phyloP scores from a whole-genome alignment of 2,329 filamentous ascomycete species.

The Didymellaceae sp. region DNA sequence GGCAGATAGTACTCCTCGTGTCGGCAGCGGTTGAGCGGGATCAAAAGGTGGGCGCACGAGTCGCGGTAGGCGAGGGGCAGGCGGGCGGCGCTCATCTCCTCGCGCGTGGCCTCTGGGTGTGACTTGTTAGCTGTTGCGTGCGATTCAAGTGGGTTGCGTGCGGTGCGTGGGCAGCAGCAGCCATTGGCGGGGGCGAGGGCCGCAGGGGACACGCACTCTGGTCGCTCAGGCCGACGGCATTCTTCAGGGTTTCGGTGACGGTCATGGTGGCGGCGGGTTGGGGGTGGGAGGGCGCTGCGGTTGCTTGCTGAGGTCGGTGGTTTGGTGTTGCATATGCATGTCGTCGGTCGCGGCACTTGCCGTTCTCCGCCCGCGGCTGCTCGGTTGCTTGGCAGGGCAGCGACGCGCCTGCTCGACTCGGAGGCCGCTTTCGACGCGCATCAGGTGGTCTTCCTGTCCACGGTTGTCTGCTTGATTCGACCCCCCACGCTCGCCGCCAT shows the following conservation, averaged over 20 bases:
- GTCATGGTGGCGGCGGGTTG: conserved; percentile 46
- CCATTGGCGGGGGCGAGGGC: conserved; percentile 29
- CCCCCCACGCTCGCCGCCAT: background rate
- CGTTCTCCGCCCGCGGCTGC: background rate
- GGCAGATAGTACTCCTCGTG: conserved; percentile 90
- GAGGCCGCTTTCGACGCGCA: too few species aligned
- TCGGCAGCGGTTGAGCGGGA: conserved; percentile 94
- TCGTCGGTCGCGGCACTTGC: conserved; percentile 1
- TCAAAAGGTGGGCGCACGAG: conserved; percentile 91
- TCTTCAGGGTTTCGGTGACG: conserved; percentile 55
- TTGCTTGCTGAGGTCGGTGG: conserved; percentile 20
- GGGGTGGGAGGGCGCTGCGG: conserved; percentile 34
- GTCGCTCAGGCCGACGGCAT: conserved; percentile 54
- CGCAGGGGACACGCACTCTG: conserved; percentile 39
- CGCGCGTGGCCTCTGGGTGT: conserved; percentile 73
- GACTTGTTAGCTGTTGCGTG: conserved; percentile 38
- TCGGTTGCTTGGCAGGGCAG: conserved; percentile 9
- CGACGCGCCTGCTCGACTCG: background rate
- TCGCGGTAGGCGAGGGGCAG: conserved; percentile 92
- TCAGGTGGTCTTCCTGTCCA: too few species aligned
- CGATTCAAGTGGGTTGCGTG: too few species aligned
- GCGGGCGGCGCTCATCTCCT: conserved; percentile 91
- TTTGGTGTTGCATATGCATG: conserved; percentile 20
- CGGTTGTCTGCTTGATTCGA: background rate
- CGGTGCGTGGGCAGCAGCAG: too few species aligned